phyloP scores from a whole-genome alignment of 1,284 basidiomycete species.

The Microbotryomycetes sp. region DNA sequence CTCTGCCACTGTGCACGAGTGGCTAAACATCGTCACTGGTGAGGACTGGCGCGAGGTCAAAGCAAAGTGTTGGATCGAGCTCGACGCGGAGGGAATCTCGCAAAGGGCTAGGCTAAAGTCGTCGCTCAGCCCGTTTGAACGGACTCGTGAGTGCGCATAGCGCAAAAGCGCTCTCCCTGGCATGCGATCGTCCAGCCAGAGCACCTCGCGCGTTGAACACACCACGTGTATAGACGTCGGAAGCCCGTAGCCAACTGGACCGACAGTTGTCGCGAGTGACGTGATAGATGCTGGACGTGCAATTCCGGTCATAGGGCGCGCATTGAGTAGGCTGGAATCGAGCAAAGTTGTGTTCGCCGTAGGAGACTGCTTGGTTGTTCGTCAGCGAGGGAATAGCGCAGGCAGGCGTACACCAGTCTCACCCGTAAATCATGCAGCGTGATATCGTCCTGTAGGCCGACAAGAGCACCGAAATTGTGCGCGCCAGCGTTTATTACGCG shows the following conservation, averaged over 20 bases:
- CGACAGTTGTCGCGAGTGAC: not conserved
- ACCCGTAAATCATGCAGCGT: slow-evolving; percentile 22
- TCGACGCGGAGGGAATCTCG: not conserved
- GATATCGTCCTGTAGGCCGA: slow-evolving; percentile 24
- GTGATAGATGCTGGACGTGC: not conserved
- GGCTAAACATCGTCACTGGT: slow-evolving; percentile 6
- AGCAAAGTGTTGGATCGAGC: slow-evolving; percentile 5
- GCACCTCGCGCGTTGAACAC: slow-evolving; percentile 19
- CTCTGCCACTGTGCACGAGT: not conserved
- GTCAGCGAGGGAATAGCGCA: not conserved
- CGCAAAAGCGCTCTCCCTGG: slow-evolving; percentile 15
- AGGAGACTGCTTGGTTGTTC: not conserved
- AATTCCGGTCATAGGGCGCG: not conserved
- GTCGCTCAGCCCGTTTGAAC: slow-evolving; percentile 9
- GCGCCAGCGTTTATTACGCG: slow-evolving; percentile 7
- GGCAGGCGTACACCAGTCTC: not conserved
- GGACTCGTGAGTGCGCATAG: slow-evolving; percentile 12
- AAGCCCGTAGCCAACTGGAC: not conserved
- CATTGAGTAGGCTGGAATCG: not conserved
- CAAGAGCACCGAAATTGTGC: slow-evolving; percentile 16
- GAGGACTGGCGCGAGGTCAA: slow-evolving; percentile 7
- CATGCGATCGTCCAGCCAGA: slow-evolving; percentile 27
- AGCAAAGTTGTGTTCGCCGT: not conserved
- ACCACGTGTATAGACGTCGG: slow-evolving; percentile 3
- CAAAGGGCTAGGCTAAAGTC: slow-evolving; percentile 10